Conservation (phyloP, 345 rosid genomes). For the Boechera stricta region DNA sequence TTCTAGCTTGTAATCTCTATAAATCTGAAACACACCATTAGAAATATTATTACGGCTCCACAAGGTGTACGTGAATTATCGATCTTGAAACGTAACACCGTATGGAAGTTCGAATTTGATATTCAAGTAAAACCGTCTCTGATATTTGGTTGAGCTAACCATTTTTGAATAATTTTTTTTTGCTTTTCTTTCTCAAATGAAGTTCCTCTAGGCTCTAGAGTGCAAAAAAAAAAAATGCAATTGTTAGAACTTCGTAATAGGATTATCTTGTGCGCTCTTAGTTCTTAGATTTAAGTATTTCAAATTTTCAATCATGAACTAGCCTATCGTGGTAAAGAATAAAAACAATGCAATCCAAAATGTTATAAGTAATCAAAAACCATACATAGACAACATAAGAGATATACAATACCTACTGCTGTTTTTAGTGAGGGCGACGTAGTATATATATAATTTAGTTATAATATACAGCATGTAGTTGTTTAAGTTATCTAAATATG, state of each 20-base stretch:
- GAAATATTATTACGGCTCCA: background rate
- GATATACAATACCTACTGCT: background rate
- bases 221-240: conserved; percentile 9
- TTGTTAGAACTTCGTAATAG: background rate
- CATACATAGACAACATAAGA: background rate
- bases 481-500: background rate
- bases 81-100: background rate
- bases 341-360: background rate
- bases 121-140: background rate
- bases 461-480: background rate
- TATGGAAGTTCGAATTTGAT: background rate
- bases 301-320: background rate
- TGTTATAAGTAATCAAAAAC: background rate
- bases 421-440: background rate
- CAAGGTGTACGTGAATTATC: background rate
- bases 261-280: background rate
- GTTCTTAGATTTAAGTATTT: background rate
- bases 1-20: background rate
- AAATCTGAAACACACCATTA: background rate
- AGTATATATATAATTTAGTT: background rate
- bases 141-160: background rate
- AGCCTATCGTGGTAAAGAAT: background rate
- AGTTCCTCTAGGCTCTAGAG: background rate
- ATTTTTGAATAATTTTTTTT: background rate
- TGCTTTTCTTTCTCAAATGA: background rate